Conservation (phyloP, 495 filamentous ascomycete species). For the Corynascus novoguineensis region DNA sequence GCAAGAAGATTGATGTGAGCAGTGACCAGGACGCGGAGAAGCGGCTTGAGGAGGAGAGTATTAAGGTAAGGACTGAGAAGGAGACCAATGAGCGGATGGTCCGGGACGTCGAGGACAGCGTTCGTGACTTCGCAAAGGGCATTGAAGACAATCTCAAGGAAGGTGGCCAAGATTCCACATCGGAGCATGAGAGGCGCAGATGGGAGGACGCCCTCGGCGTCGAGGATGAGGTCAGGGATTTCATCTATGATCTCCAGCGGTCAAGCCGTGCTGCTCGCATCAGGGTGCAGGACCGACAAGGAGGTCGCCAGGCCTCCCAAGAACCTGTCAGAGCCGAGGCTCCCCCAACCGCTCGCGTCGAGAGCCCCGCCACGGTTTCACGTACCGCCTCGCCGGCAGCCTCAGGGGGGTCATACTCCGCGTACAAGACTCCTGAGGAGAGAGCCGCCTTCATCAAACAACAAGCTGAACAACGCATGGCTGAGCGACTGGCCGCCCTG, state of each 20-base stretch:
- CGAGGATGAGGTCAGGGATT: constrained; percentile 92
- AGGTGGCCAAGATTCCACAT: constrained; percentile 56
- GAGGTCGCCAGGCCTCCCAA: constrained; percentile 38
- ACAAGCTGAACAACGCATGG: constrained; percentile 94
- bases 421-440: constrained; percentile 87
- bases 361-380: constrained; percentile 38
- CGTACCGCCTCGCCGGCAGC: constrained; percentile 43
- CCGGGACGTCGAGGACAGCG: constrained; percentile 92
- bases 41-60: constrained; percentile 80
- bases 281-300: constrained; percentile 60
- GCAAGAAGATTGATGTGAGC: constrained; percentile 60
- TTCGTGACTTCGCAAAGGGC: constrained; percentile 77
- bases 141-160: constrained; percentile 86
- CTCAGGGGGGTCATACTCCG: constrained; percentile 56
- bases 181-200: constrained; percentile 82
- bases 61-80: constrained; percentile 70
- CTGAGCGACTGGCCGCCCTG: constrained; percentile 90
- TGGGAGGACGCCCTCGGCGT: constrained; percentile 98
- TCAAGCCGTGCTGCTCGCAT: constrained; percentile 69
- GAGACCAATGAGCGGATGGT: constrained; percentile 97
- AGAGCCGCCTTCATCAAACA: constrained; percentile 94
- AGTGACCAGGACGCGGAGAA: constrained; percentile 70
- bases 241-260: constrained; percentile 93
- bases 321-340: constrained; percentile 42
- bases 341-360: constrained; percentile 34